Base-by-base conservation (phyloP, 2,329 filamentous ascomycete genomes). In the Zarea fungicola region DNA sequence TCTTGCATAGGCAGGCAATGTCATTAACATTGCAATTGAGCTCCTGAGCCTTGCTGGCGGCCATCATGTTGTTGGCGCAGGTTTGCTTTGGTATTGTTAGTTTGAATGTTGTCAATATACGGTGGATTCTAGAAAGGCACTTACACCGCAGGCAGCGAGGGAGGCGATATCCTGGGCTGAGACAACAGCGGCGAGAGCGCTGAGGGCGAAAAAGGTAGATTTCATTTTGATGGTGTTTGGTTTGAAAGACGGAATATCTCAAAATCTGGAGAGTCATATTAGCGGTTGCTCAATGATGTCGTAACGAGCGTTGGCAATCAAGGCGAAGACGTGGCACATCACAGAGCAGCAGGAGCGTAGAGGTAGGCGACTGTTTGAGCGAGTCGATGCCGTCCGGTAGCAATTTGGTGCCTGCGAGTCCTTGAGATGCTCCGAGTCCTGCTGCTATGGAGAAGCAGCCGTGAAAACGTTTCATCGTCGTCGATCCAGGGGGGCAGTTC, bases 101-200 rank as follows among this genome's bases (percentile, higher is more conserved):
- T 10, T 7, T 23, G 19, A 8, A 16, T 14, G 23, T 2, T 18
- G 18, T 7, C 22, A n/a, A n/a, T n/a, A n/a, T n/a, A n/a, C n/a
- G n/a, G n/a, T n/a, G n/a, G n/a, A n/a, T n/a, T n/a, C n/a, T n/a
- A n/a, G n/a, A n/a, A n/a, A n/a, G n/a, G 37, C 6, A 70, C 77
- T 71, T 75, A 81, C 78, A 63, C 71, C 77, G 57, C 78, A 82
- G 16, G 60, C 50, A 28, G 76, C 70, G 43, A 80, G 72, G 48
- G 65, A 62, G 50, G 62, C 46, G 40, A 66, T 44, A 53, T 66
- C 59, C 60, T 77, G 74, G 34, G 69, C 73, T 16, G 63, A 63
- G 52, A 60, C 68, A 34, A 68, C 59, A 41, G 68, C 64, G 54
- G 67, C 67, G 48, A 73, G 59, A 55, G 68, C 60, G 61, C 67